A percentile compares a stretch with the other conserved stretches of the same genome.
Conservation (phyloP, 768 basidiomycete genomes). For the Lactarius hatsudake region DNA sequence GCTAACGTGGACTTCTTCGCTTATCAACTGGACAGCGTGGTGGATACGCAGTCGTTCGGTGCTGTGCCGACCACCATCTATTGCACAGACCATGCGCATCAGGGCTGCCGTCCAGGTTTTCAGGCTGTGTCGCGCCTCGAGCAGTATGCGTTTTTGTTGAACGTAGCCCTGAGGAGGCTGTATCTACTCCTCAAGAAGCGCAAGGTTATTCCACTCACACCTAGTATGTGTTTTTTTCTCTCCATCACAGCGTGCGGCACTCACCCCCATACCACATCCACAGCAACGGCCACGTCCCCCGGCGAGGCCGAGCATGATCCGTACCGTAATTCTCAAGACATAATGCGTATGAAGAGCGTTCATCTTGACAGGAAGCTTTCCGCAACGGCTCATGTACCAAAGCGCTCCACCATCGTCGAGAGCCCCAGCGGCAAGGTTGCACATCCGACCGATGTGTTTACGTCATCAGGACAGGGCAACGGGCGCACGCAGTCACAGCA, state of each 20-base stretch:
- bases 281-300: conserved; percentile 32
- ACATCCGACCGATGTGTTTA: conserved; percentile 61
- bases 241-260: conserved; percentile 22
- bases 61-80: conserved; percentile 69
- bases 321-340: conserved; percentile 84
- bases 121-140: conserved; percentile 91
- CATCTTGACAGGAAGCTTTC: conserved; percentile 95
- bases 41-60: conserved; percentile 68
- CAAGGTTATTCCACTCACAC: conserved; percentile 82
- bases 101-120: conserved; percentile 71
- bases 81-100: conserved; percentile 75
- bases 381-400: conserved; percentile 87
- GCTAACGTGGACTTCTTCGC: conserved; percentile 79
- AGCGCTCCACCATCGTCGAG: conserved; percentile 93
- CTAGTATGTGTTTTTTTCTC: conserved; percentile 47
- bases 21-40: conserved; percentile 67
- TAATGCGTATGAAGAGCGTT: conserved; percentile 92
- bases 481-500: conserved; percentile 44
- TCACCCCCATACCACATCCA: conserved; percentile 27
- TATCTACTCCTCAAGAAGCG: conserved; percentile 85
- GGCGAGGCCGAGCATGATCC: conserved; percentile 57
- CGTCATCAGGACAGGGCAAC: conserved; percentile 29
- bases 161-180: conserved; percentile 89
- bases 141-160: conserved; percentile 95
- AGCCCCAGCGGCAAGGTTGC: conserved; percentile 87